A percentile compares a stretch with the other conserved stretches of the same genome.
phyloP scores from a whole-genome alignment of 495 filamentous ascomycete genomes.

The Astrothelium macrocarpum region DNA sequence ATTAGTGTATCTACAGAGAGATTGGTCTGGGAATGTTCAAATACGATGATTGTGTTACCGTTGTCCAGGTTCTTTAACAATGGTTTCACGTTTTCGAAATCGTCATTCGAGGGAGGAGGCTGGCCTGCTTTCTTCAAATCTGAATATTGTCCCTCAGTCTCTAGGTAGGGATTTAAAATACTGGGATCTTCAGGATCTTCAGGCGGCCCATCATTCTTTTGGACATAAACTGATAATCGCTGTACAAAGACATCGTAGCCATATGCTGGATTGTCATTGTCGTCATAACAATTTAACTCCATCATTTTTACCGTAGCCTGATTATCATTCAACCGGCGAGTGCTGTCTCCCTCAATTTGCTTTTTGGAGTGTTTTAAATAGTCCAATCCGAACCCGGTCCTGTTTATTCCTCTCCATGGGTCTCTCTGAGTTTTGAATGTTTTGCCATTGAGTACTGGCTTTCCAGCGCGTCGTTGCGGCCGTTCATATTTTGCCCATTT shows the following conservation, averaged over 20 bases:
- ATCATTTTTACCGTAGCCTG: conserved; percentile 35
- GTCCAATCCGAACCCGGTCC: conserved; percentile 44
- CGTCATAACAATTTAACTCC: conserved; percentile 42
- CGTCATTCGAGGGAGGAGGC: background rate
- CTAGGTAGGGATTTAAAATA: conserved; percentile 25
- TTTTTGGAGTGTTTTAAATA: conserved; percentile 39
- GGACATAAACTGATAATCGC: conserved; percentile 31
- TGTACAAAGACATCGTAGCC: conserved; percentile 39
- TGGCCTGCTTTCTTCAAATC: background rate
- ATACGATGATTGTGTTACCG: conserved; percentile 45
- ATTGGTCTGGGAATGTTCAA: conserved; percentile 40
- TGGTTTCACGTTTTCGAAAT: background rate
- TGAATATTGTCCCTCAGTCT: background rate
- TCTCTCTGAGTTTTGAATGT: conserved; percentile 42
- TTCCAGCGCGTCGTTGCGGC: conserved; percentile 39
- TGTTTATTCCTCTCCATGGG: conserved; percentile 43
- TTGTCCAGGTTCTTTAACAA: conserved; percentile 37
- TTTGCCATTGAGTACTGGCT: conserved; percentile 40
- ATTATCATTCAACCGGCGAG: conserved; percentile 1
- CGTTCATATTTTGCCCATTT: conserved; percentile 40
- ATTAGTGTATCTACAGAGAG: conserved; percentile 42
- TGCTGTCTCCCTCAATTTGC: conserved; percentile 11
- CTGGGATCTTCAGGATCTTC: conserved; percentile 22
- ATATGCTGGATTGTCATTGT: conserved; percentile 29
- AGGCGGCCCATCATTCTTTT: conserved; percentile 24